Evolutionary conservation across 148 eudicot species (phyloP).

Genomic region (Chenopodium berlandieri): DNA sequence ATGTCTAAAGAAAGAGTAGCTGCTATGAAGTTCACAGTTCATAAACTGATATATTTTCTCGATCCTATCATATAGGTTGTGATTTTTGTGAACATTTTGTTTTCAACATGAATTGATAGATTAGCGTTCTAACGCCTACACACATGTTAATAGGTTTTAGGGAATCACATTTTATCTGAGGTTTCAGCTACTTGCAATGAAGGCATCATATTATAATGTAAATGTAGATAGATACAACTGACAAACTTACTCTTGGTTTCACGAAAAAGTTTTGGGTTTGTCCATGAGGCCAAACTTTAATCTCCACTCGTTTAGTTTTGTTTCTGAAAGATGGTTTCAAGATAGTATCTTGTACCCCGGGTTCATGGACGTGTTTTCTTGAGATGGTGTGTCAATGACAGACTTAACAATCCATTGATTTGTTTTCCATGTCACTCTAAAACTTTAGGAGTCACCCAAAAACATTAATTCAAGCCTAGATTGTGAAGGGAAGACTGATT

Average conservation of each 20-base stretch:
- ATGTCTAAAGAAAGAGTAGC: background rate
- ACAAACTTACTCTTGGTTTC: background rate
- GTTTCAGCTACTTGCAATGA: background rate
- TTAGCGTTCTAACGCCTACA: background rate
- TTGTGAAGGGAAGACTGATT: too few species aligned
- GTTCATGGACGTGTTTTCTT: too few species aligned
- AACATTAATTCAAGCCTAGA: too few species aligned
- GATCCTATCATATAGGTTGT: too few species aligned
- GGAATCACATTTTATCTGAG: background rate
- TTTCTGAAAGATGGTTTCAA: background rate
- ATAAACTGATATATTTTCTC: background rate
- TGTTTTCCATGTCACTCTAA: too few species aligned
- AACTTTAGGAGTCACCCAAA: too few species aligned
- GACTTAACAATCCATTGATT: too few species aligned
- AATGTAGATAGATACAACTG: background rate
- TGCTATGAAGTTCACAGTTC: background rate
- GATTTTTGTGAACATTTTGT: background rate
- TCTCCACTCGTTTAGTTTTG: background rate
- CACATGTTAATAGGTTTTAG: background rate
- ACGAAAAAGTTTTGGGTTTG: too few species aligned
- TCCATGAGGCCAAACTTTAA: background rate
- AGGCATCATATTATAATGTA: background rate
- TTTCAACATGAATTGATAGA: background rate
- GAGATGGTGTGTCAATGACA: too few species aligned
- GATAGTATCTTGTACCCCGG: too few species aligned